Conservation (phyloP, 768 basidiomycete species). For the Fomitopsis pulvina region DNA sequence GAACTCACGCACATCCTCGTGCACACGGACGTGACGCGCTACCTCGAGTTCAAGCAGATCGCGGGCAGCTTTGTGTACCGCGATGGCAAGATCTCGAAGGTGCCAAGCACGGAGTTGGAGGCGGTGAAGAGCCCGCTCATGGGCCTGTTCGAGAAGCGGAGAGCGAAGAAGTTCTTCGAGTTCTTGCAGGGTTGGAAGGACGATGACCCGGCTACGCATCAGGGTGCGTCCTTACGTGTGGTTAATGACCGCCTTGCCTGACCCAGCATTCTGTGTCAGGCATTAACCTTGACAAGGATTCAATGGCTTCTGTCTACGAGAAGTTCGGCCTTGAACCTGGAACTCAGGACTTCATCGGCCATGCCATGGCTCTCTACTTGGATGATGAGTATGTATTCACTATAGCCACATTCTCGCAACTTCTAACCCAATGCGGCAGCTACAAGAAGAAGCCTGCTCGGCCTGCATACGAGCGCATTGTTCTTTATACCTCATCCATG, state of each 20-base stretch:
- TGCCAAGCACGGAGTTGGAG: constrained; percentile 96
- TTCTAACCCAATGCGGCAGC: constrained; percentile 34
- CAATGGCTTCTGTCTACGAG: constrained; percentile 92
- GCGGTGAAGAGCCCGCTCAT: constrained; percentile 92
- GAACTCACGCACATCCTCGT: constrained; percentile 98
- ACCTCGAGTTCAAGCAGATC: constrained; percentile 99
- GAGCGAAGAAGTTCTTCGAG: constrained; percentile 98
- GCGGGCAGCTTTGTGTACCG: constrained; percentile 97
- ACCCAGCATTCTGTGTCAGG: constrained; percentile 37
- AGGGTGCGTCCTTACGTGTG: constrained; percentile 47
- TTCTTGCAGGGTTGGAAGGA: constrained; percentile 96
- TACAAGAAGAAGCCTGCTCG: constrained; percentile 92
- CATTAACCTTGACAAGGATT: constrained; percentile 81
- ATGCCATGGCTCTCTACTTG: constrained; percentile 97
- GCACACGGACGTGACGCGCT: constrained; percentile 96
- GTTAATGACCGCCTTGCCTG: background rate
- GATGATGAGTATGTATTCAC: constrained; percentile 80
- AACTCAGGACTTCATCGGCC: constrained; percentile 98
- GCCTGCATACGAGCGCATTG: constrained; percentile 86
- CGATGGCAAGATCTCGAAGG: constrained; percentile 95
- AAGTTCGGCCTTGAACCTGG: constrained; percentile 96
- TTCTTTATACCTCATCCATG: constrained; percentile 98
- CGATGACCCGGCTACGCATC: constrained; percentile 92
- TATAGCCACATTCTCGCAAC: background rate
- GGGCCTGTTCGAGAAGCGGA: constrained; percentile 98